Evolutionary conservation across 2,329 filamentous ascomycete species (phyloP).

Genomic region (Ilyonectria destructans): DNA sequence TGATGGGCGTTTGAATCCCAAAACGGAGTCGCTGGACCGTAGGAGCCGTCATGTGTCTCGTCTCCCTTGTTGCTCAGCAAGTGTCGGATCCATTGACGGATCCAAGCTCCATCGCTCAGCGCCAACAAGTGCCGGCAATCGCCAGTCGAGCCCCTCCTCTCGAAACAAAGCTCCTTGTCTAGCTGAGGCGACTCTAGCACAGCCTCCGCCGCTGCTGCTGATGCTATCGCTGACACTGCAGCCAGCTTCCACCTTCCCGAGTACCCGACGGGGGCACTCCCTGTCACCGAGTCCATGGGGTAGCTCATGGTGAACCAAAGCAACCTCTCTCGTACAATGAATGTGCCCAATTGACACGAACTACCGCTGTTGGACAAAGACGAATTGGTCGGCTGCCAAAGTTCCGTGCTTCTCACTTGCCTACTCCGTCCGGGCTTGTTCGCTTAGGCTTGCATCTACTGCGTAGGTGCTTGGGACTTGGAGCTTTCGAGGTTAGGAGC

Average conservation of each 20-base stretch:
- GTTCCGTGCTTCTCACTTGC: background rate
- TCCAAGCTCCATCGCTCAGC: conserved; percentile 33
- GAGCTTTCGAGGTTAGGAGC: conserved; percentile 39
- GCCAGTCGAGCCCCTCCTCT: conserved; percentile 45
- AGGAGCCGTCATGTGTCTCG: conserved; percentile 23
- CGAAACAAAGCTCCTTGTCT: conserved; percentile 45
- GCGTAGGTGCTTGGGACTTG: conserved; percentile 7
- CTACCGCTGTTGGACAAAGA: conserved; percentile 21
- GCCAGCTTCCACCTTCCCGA: conserved; percentile 39
- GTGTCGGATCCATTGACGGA: conserved; percentile 30
- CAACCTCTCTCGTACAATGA: conserved; percentile 16
- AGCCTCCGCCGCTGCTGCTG: conserved; percentile 46
- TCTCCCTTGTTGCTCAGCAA: conserved; percentile 29
- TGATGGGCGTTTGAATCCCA: conserved; percentile 8
- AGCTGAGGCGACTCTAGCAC: conserved; percentile 39
- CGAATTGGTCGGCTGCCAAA: conserved; percentile 5
- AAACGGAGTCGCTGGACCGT: conserved; percentile 18
- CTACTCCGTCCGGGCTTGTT: background rate
- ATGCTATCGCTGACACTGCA: conserved; percentile 47
- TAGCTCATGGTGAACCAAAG: conserved; percentile 3
- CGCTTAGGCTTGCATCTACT: background rate
- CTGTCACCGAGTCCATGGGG: conserved; percentile 32
- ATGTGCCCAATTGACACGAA: conserved; percentile 1
- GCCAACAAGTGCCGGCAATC: conserved; percentile 43
- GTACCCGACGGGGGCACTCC: conserved; percentile 40